Base-by-base conservation (phyloP, 768 basidiomycete genomes). In the Mycena floridula region DNA sequence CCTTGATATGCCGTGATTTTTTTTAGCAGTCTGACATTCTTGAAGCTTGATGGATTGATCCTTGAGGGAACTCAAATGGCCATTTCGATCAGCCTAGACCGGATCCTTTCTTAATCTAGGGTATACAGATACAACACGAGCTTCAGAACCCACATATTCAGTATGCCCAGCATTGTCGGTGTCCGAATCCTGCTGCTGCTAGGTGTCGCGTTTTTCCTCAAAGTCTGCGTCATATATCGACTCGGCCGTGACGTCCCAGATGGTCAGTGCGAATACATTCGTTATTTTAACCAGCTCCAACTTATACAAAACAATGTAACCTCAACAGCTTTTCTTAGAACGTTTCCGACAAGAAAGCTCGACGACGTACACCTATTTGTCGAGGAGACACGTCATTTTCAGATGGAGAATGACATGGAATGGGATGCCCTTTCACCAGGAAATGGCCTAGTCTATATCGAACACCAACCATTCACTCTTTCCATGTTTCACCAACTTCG, bases 401-500 rank as follows among this genome's bases (percentile, higher is more conserved):
- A 40, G n/a, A 38, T 46, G 24, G 44, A 46, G 4, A 37, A 24
- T 13, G 40, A 42, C n/a, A 25, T 25, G 11, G 40, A 42, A 26
- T 42, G 40, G 40, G 40, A 42, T 11, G 20, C 40, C n/a, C 25
- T 42, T 15, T 15, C 40, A 16, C 40, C 40, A 42, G 25, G 23
- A 11, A 21, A 42, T 30, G 46, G 46, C 2, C 16, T 47, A 7
- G 25, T 47, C 20, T 35, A 43, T 25, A 40, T 43, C 16, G 11
- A 32, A 8, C 7, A 36, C 5, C 30, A 43, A 26, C 40, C 40
- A 3, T 58, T 59, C 51, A 53, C 48, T 9, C 40, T 59, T 15
- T 44, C 59, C 16, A 61, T 61, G 53, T 59, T 59, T 50, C 60
- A 63, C 49, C 48, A 60, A 43, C 44, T 62, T 15, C 62, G 60